Evolutionary conservation across 78 protist genomes (phyloP).

Genomic region (Dictyostelium capitatum): DNA sequence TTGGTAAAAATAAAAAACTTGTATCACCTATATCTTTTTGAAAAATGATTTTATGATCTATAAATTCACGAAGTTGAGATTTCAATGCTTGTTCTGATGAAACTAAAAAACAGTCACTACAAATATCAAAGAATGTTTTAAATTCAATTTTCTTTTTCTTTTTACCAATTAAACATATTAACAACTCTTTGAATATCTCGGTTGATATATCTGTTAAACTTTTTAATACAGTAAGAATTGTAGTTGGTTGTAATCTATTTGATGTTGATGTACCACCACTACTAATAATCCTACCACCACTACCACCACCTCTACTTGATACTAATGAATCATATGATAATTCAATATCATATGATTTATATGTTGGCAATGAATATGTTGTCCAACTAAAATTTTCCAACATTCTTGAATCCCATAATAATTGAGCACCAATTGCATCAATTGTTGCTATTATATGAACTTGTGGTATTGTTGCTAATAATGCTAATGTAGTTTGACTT

Average conservation of each 20-base stretch:
- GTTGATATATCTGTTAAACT: not conserved
- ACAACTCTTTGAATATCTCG: not conserved
- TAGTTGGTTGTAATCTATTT: not conserved
- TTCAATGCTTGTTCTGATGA: not conserved
- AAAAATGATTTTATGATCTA: constrained; percentile 14
- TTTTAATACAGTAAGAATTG: not conserved
- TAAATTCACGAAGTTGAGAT: constrained; percentile 3
- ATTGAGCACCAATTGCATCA: not conserved
- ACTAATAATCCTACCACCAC: not conserved
- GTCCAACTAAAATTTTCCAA: not conserved
- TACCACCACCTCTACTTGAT: not conserved
- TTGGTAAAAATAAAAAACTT: not conserved
- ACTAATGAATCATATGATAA: not conserved
- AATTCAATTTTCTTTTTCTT: not conserved
- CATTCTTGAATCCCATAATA: constrained; percentile 13
- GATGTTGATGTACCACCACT: not conserved
- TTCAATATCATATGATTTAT: not conserved
- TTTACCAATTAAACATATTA: not conserved
- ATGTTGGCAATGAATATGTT: constrained; percentile 18
- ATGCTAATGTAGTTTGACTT: not conserved
- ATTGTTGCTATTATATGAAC: constrained; percentile 13
- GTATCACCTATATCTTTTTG: constrained; percentile 13
- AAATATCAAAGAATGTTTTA: not conserved
- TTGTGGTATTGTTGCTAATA: constrained; percentile 4
- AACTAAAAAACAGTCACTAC: constrained; percentile 6